Base-by-base conservation (phyloP, 2,329 filamentous ascomycete species). In the Ceratocystis albifundus region DNA sequence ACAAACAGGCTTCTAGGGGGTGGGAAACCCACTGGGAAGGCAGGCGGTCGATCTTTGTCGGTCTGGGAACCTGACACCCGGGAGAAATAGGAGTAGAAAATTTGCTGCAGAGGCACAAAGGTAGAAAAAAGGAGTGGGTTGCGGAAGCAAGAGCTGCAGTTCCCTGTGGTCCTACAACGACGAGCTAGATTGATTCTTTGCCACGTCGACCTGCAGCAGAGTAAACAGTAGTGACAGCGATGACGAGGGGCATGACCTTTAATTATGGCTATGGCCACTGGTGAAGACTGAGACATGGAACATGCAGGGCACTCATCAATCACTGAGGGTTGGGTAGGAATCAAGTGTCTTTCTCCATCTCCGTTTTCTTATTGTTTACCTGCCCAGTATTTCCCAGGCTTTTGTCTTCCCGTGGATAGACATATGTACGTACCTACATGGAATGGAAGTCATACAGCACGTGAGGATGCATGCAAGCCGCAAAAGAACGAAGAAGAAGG, bases 341-440 rank as follows among this genome's bases (percentile, higher is more conserved):
- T 20, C 5, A 59, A n/a, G 55, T n/a, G 20, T n/a, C 48, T 25
- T 12, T 15, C 20, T 15, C 7, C 7, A 3, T 25, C 48, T 20
- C 25, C 22, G 4, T 20, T 25, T 59, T 32, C 28, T 8, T 30
- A 36, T 5, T 30, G 15, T 17, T 4, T 55, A 25, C 20, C 20
- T 55, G 15, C n/a, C 32, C 17, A 32, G 25, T n/a, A 12, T 20
- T 36, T 36, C 3, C 3, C 28, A 4, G 15, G 7, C 6, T 36
- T 28, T 59, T 59, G 8, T 32, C 30, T 59, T 59, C 28, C 22
- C 20, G 17, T n/a, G 46, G 5, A 22, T 48, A 22, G 5, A 48
- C 46, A 55, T 25, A 30, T 55, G 50, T 28, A 55, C 25, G 55
- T 59, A 59, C 55, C 55, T 59, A 59, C 55, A 59, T 59, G 55